These are phyloP conservation scores for Phoma sp. DNA, from an alignment of 2,329 filamentous ascomycete genomes.

Conservation along the genomic window DNA sequence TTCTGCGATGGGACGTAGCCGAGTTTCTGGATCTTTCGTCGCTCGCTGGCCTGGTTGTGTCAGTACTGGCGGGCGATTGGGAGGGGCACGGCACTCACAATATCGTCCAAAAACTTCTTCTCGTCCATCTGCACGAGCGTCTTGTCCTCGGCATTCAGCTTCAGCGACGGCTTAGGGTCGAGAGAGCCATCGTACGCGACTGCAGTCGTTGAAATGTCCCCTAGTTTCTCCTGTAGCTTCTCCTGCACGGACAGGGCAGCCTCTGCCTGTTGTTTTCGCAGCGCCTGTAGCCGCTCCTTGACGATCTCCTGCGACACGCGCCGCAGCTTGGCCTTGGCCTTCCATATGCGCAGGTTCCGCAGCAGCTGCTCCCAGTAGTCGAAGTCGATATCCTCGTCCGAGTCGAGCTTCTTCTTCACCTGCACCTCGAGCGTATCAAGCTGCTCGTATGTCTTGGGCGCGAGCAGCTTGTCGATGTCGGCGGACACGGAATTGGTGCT, in stretches of 20 bases:
- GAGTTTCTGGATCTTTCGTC: slow-evolving; percentile 68
- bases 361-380: slow-evolving; percentile 98
- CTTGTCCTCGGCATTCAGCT: slow-evolving; percentile 70
- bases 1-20: slow-evolving; percentile 72
- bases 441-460: slow-evolving; percentile 85
- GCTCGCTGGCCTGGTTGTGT: slow-evolving; percentile 58
- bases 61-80: not conserved
- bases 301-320: slow-evolving; percentile 80
- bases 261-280: slow-evolving; percentile 72
- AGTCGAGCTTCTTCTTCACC: slow-evolving; percentile 83
- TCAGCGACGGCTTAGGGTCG: slow-evolving; percentile 72
- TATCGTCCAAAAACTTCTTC: slow-evolving; percentile 62
- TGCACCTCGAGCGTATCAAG: slow-evolving; percentile 86
- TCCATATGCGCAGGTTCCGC: slow-evolving; percentile 84
- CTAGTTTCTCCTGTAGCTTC: slow-evolving; percentile 60
- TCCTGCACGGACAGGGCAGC: slow-evolving; percentile 66
- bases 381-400: slow-evolving; percentile 90
- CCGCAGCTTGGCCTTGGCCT: slow-evolving; percentile 84
- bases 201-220: slow-evolving; percentile 6
- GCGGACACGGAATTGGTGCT: slow-evolving; percentile 82
- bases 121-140: slow-evolving; percentile 65
- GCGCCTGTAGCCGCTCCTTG: slow-evolving; percentile 69
- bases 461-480: slow-evolving; percentile 87
- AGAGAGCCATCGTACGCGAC: slow-evolving; percentile 52
- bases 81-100: slow-evolving; percentile 52